Base-by-base conservation (phyloP, 2,329 filamentous ascomycete species). In the Tricladium varicosporioides region DNA sequence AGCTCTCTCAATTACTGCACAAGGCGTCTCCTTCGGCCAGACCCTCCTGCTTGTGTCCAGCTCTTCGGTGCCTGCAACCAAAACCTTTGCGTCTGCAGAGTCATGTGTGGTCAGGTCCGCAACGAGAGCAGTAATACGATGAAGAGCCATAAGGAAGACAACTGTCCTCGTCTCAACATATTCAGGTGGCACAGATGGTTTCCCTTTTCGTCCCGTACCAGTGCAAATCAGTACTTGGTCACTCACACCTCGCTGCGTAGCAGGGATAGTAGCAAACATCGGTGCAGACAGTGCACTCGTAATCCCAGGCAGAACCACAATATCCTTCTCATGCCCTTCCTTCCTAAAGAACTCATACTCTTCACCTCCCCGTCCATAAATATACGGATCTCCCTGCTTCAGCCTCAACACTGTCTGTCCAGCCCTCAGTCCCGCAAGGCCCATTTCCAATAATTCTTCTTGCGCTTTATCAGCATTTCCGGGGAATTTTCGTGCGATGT, bases 141-240 rank as follows among this genome's bases (percentile, higher is more conserved):
- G 94, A 61, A 99, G 76, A 3, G 91, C 91, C 94, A 99, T 99
- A 48, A 99, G 76, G 63, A 97, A 96, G 3, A 99, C 89, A 1
- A 94, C 89, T 0, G 94, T 97, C 56, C 92, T 82, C 8, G 83
- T 88, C 1, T 80, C 71, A 0, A 92, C 83, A 71, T 86, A 96
- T 60, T 86, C 86, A 0, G 94, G 94, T 33, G 92, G 91, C n/a
- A 83, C 77, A 0, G 92, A 92, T 0, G 91, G 79, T 54, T 84
- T 88, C 11, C 94, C 94, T 74, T 96, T 95, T 67, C 94, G 85
- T 0, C 94, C 94, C 0, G 94, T 99, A 0, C 94, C 94, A 0
- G 94, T 99, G 75, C 94, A 97, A n/a, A 99, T 83, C 22, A 99
- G 80, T 0, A 99, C 87, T 73, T 97, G 92, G 69, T 99, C 94